These are phyloP conservation scores for Pythium vanterpoolii DNA, from an alignment of 352 stramenopile genomes.

Conservation along the genomic window DNA sequence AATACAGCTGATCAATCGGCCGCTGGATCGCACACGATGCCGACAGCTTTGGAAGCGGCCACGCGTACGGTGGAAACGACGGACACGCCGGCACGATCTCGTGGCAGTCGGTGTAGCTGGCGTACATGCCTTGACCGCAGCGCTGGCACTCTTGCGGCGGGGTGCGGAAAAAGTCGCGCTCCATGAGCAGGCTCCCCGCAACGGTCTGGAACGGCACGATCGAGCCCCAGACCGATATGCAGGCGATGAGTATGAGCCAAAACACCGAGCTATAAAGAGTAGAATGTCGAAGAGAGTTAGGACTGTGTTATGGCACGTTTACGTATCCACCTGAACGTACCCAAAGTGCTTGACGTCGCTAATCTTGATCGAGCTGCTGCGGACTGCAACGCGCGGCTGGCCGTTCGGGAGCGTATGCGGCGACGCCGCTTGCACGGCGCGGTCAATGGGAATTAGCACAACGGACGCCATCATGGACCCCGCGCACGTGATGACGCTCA, in stretches of 20 bases:
- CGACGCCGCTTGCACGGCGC: constrained; percentile 10
- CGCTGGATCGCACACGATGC: constrained; percentile 32
- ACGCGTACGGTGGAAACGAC: constrained; percentile 33
- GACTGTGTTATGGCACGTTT: no score
- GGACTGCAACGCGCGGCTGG: constrained; percentile 12
- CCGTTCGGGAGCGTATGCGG: constrained; percentile 38
- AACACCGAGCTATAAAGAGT: constrained; percentile 36
- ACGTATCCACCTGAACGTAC: no score
- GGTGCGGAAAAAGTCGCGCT: constrained; percentile 56
- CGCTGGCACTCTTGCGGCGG: constrained; percentile 30
- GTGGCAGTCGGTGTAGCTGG: constrained; percentile 40
- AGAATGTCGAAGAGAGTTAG: no score
- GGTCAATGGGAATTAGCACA: constrained; percentile 58
- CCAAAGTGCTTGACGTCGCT: constrained; percentile 45
- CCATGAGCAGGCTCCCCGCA: constrained; percentile 65
- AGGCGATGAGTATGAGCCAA: constrained; percentile 68
- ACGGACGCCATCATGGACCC: constrained; percentile 40
- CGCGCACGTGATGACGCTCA: constrained; percentile 50
- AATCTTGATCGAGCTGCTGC: constrained; percentile 24
- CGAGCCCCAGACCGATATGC: constrained; percentile 74
- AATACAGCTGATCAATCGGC: constrained; percentile 34
- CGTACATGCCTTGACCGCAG: constrained; percentile 40
- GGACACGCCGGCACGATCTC: constrained; percentile 35
- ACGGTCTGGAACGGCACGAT: constrained; percentile 88
- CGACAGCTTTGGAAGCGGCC: constrained; percentile 38